A percentile compares a stretch with the other conserved stretches of the same genome.
These are phyloP conservation scores for Cutaneotrichosporon sp. DNA, from an alignment of 1,284 basidiomycete genomes.

Conservation along the genomic window DNA sequence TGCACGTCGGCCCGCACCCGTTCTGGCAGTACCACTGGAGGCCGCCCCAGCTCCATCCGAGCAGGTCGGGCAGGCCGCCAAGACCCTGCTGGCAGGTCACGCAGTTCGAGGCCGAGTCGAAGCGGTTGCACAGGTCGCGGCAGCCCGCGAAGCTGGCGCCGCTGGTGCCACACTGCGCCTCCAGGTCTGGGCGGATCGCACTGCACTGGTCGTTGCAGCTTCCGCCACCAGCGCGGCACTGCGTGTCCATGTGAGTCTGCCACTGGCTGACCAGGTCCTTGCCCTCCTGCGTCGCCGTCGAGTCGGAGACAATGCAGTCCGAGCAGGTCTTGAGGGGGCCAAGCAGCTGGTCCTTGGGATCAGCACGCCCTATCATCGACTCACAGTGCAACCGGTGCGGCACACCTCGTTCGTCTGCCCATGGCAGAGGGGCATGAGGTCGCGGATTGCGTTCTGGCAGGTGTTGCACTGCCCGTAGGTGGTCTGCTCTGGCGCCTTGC, in stretches of 20 bases:
- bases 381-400: no score
- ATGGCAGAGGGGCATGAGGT: no score
- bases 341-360: background rate
- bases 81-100: background rate
- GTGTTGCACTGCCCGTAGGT: no score
- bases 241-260: background rate
- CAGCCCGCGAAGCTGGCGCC: background rate
- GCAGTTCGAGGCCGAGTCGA: background rate
- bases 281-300: background rate
- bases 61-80: background rate
- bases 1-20: background rate
- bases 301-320: background rate
- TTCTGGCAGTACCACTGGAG: background rate
- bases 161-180: background rate
- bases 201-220: background rate
- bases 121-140: background rate
- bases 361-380: background rate
- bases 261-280: background rate
- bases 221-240: background rate
- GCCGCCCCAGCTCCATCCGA: background rate
- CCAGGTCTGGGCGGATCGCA: background rate
- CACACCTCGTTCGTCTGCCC: no score
- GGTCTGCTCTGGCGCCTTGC: no score
- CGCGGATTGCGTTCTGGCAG: no score
- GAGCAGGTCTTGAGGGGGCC: background rate